Base-by-base conservation (phyloP, 2,329 filamentous ascomycete genomes). In the Talaromyces verruculosus region DNA sequence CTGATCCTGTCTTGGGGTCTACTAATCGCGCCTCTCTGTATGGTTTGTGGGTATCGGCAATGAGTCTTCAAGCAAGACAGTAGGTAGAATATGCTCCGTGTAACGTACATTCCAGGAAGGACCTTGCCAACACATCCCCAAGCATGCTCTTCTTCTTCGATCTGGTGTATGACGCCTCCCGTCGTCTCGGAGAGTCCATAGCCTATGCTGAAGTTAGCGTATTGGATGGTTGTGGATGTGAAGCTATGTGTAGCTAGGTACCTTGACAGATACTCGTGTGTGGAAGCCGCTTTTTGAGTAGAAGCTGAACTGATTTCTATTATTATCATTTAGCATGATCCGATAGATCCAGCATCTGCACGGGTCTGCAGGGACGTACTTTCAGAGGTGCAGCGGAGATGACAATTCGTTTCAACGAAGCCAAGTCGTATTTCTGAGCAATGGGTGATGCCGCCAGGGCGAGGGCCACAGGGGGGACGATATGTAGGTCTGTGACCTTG, bases 381-480 rank as follows among this genome's bases (percentile, higher is more conserved):
- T 71, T 71, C 33, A 71, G 61, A 28, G 69, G 69, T 1, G 69
- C 69, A 7, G 69, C 69, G 19, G 69, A 66, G 57, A 71, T 69
- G 17, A 71, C 68, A 60, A 71, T 69, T 55, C 66, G 63, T 47
- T 69, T 47, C 39, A 71, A 35, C 1, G 69, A 67, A 1, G 68
- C 30, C 37, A 71, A 45, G 15, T 51, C 47, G n/a, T 51, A 51
- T 33, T 68, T 68, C 33, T 64, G 62, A 25, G 67, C 66, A n/a
- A 67, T 43, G 5, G 64, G 61, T 3, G 68, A 67, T 51, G 15
- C 33, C 0, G 64, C 68, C 3, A 71, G 51, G 5, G 66, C 61
- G 45, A 71, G 67, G 1, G 67, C 68, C 7, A 71, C 69, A 0
- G 69, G 69, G 5, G 69, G 69, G 13, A 71, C 69, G 55, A 71